phyloP scores from a whole-genome alignment of 331 rosid genomes.

The Prunus yedoensis region DNA sequence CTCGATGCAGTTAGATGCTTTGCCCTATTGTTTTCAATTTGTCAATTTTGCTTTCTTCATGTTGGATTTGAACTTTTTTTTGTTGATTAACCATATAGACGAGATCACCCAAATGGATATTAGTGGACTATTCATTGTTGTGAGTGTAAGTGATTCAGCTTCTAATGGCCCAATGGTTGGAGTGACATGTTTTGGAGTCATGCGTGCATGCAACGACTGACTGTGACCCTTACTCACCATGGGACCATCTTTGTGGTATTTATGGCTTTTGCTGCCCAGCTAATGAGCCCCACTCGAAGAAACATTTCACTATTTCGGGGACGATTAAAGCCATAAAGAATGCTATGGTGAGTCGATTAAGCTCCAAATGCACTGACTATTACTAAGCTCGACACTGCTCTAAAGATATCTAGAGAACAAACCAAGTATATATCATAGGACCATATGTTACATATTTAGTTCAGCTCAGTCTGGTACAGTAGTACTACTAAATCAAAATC shows the following conservation, averaged over 20 bases:
- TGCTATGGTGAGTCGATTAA: too few species aligned
- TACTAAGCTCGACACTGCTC: too few species aligned
- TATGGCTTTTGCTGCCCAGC: background rate
- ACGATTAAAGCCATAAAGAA: background rate
- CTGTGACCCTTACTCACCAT: background rate
- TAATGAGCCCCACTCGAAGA: background rate
- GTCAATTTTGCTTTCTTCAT: background rate
- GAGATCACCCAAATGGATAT: background rate
- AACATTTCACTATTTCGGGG: background rate
- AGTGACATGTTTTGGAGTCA: background rate
- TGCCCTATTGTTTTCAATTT: background rate
- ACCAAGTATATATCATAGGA: background rate
- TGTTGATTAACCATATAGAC: background rate
- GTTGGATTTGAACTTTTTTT: background rate
- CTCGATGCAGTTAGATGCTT: background rate
- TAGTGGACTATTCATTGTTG: background rate
- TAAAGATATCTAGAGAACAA: background rate
- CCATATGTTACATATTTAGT: background rate
- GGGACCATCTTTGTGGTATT: background rate
- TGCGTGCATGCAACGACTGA: slow-evolving; percentile 1
- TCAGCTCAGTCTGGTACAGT: background rate
- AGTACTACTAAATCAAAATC: background rate
- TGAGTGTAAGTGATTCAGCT: background rate
- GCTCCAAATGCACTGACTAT: too few species aligned
- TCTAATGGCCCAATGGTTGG: background rate